A percentile compares a stretch with the other conserved stretches of the same genome.
Conservation (phyloP, 2,329 filamentous ascomycete genomes). For the Arthrocladium fulminans region DNA sequence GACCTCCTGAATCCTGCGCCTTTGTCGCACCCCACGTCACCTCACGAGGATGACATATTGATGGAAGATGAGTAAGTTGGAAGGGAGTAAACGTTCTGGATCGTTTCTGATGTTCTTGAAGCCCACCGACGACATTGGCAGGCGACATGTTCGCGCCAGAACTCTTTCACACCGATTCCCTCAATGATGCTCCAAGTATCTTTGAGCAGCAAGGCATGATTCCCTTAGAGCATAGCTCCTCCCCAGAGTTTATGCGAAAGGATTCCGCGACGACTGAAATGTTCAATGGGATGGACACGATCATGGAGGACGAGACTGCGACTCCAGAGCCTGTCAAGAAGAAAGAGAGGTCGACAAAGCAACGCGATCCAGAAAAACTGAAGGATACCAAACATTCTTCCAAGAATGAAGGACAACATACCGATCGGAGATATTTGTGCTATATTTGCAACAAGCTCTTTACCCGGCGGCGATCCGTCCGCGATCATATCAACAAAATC, state of each 20-base stretch:
- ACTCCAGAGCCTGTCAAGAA: slow-evolving; percentile 12
- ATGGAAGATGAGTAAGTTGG: neutral
- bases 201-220: slow-evolving; percentile 11
- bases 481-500: slow-evolving; percentile 24
- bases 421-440: slow-evolving; percentile 23
- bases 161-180: slow-evolving; percentile 16
- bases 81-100: neutral
- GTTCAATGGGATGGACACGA: slow-evolving; percentile 10
- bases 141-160: slow-evolving; percentile 18
- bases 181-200: slow-evolving; percentile 12
- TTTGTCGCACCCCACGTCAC: slow-evolving; percentile 4
- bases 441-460: slow-evolving; percentile 24
- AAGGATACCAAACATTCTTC: slow-evolving; percentile 21
- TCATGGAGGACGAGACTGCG: slow-evolving; percentile 3
- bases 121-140: neutral
- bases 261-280: slow-evolving; percentile 1
- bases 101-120: slow-evolving; percentile 1
- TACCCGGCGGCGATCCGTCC: slow-evolving; percentile 21
- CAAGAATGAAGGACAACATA: slow-evolving; percentile 24
- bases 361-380: slow-evolving; percentile 12
- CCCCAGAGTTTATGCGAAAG: slow-evolving; percentile 13
- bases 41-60: neutral
- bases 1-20: slow-evolving; percentile 10
- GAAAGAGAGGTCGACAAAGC: slow-evolving; percentile 16
- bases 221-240: slow-evolving; percentile 12